Evolutionary conservation across 305 asterid species (phyloP).

Genomic region (Ajuga reptans): DNA sequence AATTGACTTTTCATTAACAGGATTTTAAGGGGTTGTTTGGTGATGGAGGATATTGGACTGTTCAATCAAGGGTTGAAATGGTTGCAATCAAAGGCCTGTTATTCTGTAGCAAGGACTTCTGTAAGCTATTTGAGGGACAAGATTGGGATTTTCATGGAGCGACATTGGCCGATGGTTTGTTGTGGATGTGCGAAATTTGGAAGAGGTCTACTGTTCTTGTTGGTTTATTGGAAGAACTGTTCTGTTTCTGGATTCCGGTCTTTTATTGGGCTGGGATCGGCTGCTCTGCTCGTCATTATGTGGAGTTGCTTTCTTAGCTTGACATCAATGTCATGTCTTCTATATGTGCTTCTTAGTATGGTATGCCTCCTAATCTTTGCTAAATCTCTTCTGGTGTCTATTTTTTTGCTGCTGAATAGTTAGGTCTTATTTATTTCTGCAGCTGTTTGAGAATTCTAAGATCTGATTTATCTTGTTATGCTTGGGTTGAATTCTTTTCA

Average conservation of each 20-base stretch:
- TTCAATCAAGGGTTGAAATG: slow-evolving; percentile 88
- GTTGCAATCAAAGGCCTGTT: slow-evolving; percentile 71
- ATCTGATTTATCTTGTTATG: slow-evolving; percentile 6
- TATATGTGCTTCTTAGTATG: slow-evolving; percentile 91
- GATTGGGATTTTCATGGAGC: slow-evolving; percentile 60
- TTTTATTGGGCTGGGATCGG: slow-evolving; percentile 70
- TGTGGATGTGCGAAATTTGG: slow-evolving; percentile 63
- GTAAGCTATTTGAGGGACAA: slow-evolving; percentile 62
- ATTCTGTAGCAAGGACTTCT: slow-evolving; percentile 49
- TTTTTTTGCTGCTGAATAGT: background rate
- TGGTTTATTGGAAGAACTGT: slow-evolving; percentile 75
- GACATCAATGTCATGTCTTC: slow-evolving; percentile 89
- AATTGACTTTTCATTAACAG: slow-evolving; percentile 21
- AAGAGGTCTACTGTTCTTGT: slow-evolving; percentile 43
- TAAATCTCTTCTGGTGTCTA: background rate
- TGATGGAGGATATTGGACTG: slow-evolving; percentile 95
- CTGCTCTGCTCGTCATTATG: slow-evolving; percentile 83
- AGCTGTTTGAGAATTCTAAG: slow-evolving; percentile 13
- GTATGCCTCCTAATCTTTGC: slow-evolving; percentile 41
- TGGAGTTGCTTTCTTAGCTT: slow-evolving; percentile 97
- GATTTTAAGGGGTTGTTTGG: slow-evolving; percentile 27
- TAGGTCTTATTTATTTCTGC: slow-evolving; percentile 6
- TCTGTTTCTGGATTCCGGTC: slow-evolving; percentile 56
- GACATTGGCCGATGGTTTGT: slow-evolving; percentile 93
- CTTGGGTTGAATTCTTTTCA: slow-evolving; percentile 8